Base-by-base conservation (phyloP, 805 yeast species). In the Candida multigemmis region DNA sequence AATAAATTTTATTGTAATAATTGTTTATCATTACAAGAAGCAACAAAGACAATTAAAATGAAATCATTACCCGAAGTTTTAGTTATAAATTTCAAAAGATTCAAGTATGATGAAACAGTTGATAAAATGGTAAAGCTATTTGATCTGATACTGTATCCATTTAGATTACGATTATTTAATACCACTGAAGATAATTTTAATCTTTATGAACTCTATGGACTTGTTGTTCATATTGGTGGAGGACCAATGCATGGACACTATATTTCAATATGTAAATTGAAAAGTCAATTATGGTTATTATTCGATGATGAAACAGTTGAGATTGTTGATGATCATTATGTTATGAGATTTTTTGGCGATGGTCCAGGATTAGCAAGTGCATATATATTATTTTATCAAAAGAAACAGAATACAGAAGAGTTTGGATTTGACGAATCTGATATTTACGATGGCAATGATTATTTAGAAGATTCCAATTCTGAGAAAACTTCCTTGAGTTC, bases 201-300 rank as follows among this genome's bases (percentile, higher is more conserved):
- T 7, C 61, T 77, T 12, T 91, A 86, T 44, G 95, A 87, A 42
- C 56, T 91, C 26, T 79, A 75, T 36, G 84, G 89, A 0, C 77
- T 89, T 22, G 91, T 91, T 8, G 86, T 91, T 7, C 98, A 91
- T 47, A 76, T 91, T 39, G 98, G 98, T 5, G 94, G 96, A 4
- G 96, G 97, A 0, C 96, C 97, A 1, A 86, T 85, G 59, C 96
- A 87, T 54, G 98, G 98, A 0, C 98, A 91, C 49, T 91, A 91
- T 50, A 89, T 91, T 7, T 70, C 94, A 0, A 59, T 91, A 4
- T 79, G 91, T 33, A 85, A 85, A 46, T 78, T 86, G 4, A 75
- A 71, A 28, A 64, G 69, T 13, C 71, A 73, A 21, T 87, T 95
- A 0, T 91, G 98, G 98, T 56, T 91, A 16, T 56, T 91, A 31